phyloP scores from a whole-genome alignment of 2,329 filamentous ascomycete genomes.

The Apiospora pterosperma region DNA sequence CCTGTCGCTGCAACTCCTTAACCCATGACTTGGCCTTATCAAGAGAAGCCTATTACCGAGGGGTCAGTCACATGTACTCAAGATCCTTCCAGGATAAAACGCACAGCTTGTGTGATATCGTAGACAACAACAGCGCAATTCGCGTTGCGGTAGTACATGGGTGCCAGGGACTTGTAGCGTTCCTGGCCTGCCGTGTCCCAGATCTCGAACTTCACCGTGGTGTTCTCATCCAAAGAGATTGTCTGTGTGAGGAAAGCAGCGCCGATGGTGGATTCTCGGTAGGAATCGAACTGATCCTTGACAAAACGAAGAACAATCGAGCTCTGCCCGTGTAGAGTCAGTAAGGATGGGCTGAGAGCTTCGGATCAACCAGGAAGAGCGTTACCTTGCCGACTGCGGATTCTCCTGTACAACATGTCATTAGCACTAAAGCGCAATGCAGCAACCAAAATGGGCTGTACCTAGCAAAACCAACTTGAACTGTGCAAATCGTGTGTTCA shows the following conservation, averaged over 20 bases:
- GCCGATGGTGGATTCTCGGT: constrained; percentile 96
- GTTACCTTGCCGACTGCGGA: constrained; percentile 96
- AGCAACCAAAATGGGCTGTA: constrained; percentile 37
- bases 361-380: background rate
- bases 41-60: constrained; percentile 74
- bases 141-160: constrained; percentile 99
- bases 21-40: constrained; percentile 99
- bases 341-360: constrained; percentile 2
- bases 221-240: constrained; percentile 95
- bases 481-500: constrained; percentile 89
- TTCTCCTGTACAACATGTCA: constrained; percentile 65
- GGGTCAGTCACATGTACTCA: constrained; percentile 5
- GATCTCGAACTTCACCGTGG: constrained; percentile 99
- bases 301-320: constrained; percentile 97
- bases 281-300: constrained; percentile 99
- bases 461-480: constrained; percentile 98
- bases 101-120: constrained; percentile 97
- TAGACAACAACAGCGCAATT: constrained; percentile 99
- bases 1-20: constrained; percentile 96
- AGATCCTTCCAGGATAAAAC: constrained; percentile 26
- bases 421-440: constrained; percentile 6
- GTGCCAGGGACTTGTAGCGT: constrained; percentile 96
- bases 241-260: constrained; percentile 99
- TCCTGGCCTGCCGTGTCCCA: constrained; percentile 99
- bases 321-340: constrained; percentile 55